Base-by-base conservation (phyloP, 768 basidiomycete species). In the Naganishia antarctica region DNA sequence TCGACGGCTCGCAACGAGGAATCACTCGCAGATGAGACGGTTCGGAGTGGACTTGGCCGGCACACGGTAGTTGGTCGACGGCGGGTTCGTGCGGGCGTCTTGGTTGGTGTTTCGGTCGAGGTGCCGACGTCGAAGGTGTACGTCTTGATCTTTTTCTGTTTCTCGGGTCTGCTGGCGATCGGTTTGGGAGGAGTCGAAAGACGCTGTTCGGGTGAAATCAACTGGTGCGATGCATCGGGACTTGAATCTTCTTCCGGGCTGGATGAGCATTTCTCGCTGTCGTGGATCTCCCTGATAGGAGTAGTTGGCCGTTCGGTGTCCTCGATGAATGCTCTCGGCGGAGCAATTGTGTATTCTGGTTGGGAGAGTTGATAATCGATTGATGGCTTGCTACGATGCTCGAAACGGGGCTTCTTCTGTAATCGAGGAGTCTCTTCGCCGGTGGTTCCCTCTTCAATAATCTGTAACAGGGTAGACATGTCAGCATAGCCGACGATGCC, bases 341-440 rank as follows among this genome's bases (percentile, higher is more conserved):
- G 51, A 21, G 37, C 53, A 25, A 57, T 26, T n/a, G 53, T 41
- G 32, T 57, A 37, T 26, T 57, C 53, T 26, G 53, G 31, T 23
- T 4, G 32, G 21, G 23, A 23, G 8, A 12, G 53, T 57, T 23
- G 23, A 4, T 31, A 1, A 18, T 40, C 43, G 34, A n/a, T 57
- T 11, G 13, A 23, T 21, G 34, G 53, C 12, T 13, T 51, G 29
- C 15, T 4, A 31, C 13, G 18, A 44, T 18, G 11, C 11, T 1
- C 53, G 53, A 57, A 21, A 37, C 53, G 53, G 23, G 32, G 53
- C 21, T 40, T 57, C 53, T 57, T 57, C 23, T 7, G n/a, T 44
- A 18, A 7, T 44, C 53, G 31, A 26, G 50, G 50, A 32, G 29
- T 51, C 18, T 6, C 2, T 5, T 37, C 53, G 5, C 12, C 37